Conservation (phyloP, 164 flowering plant species). For the Annona squamosa region DNA sequence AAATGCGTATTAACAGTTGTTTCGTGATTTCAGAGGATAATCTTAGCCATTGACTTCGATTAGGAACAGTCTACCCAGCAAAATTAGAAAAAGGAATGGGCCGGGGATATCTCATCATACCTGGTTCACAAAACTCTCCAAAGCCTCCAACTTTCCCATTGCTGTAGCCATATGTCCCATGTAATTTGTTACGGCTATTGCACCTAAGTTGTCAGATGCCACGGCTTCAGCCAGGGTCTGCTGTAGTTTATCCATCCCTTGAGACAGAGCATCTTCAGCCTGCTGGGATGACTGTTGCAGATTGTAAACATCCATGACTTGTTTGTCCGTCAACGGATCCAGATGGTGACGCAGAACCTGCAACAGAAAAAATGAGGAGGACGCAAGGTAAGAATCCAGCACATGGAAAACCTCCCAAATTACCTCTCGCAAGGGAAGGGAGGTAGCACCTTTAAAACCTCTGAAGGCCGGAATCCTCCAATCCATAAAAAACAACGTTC, state of each 20-base stretch:
- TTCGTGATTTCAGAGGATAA: too few relatives aligned
- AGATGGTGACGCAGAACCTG: slow-evolving; percentile 79
- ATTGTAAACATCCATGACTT: slow-evolving; percentile 38
- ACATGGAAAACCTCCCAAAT: background rate
- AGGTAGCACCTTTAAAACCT: slow-evolving; percentile 67
- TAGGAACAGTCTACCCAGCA: too few relatives aligned
- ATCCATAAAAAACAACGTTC: slow-evolving; percentile 92
- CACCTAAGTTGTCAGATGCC: slow-evolving; percentile 42
- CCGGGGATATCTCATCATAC: slow-evolving; percentile 20
- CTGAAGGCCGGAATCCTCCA: slow-evolving; percentile 96
- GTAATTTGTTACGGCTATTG: slow-evolving; percentile 34
- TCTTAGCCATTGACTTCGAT: too few relatives aligned
- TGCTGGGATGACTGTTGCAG: slow-evolving; percentile 79
- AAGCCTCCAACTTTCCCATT: slow-evolving; percentile 63
- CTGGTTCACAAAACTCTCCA: slow-evolving; percentile 71
- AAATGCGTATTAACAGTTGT: too few relatives aligned
- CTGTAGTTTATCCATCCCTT: slow-evolving; percentile 90
- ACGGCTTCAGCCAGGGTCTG: slow-evolving; percentile 50
- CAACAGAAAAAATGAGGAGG: slow-evolving; percentile 12
- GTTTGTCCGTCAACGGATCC: slow-evolving; percentile 63
- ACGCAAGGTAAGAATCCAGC: background rate
- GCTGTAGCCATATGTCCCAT: slow-evolving; percentile 51
- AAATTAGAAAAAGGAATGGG: background rate
- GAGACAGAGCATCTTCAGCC: slow-evolving; percentile 94
- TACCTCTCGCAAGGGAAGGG: background rate